Conservation (phyloP, 2,329 filamentous ascomycete genomes). For the Alternaria brassicae region DNA sequence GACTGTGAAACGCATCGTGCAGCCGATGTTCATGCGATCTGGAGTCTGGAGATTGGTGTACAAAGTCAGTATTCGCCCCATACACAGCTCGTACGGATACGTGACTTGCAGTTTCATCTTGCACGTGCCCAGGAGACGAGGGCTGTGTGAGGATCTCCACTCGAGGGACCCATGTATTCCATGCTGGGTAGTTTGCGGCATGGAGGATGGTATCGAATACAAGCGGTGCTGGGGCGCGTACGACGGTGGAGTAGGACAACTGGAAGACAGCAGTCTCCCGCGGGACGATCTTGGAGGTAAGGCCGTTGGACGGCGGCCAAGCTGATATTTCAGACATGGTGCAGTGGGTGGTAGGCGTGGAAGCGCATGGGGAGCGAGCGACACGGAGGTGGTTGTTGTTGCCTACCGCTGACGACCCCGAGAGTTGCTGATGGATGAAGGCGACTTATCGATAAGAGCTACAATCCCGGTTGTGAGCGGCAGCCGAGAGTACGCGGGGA, state of each 20-base stretch:
- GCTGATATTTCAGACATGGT: slow-evolving; percentile 3
- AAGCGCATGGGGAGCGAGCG: background rate
- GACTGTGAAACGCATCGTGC: slow-evolving; percentile 27
- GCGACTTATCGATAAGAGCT: background rate
- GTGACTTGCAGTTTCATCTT: background rate
- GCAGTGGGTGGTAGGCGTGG: background rate
- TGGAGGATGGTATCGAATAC: slow-evolving; percentile 27
- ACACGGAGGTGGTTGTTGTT: background rate
- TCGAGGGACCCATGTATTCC: slow-evolving; percentile 31
- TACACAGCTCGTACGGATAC: background rate
- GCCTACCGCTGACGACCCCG: background rate
- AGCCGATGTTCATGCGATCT: slow-evolving; percentile 18
- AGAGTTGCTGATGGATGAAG: background rate
- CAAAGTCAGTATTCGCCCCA: background rate
- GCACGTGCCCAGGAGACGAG: background rate
- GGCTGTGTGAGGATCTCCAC: slow-evolving; percentile 19
- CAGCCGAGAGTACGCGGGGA: too few relatives aligned
- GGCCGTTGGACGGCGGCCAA: slow-evolving; percentile 20
- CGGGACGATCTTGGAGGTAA: slow-evolving; percentile 18
- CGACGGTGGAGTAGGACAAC: slow-evolving; percentile 10
- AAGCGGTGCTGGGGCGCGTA: slow-evolving; percentile 26
- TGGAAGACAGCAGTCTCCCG: slow-evolving; percentile 14
- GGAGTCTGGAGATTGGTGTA: background rate
- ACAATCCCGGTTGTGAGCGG: too few relatives aligned
- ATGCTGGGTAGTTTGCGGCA: slow-evolving; percentile 22